These are phyloP conservation scores for Trypanosoma cruzi DNA, from an alignment of 208 protist genomes.

Conservation along the genomic window DNA sequence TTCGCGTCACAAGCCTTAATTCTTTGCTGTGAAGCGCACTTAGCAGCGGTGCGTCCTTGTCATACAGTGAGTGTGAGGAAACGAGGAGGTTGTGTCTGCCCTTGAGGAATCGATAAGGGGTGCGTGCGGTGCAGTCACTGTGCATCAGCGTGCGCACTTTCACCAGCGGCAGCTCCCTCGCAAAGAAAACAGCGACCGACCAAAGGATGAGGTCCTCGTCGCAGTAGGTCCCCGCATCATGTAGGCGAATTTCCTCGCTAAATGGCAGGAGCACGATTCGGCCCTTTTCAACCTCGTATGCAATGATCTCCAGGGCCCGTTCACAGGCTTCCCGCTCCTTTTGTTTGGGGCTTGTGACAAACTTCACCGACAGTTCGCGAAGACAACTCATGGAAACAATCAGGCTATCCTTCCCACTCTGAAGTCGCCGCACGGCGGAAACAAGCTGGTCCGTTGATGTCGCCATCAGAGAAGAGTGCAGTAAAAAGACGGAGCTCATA, in stretches of 20 bases:
- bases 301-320: conserved; percentile 67
- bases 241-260: conserved; percentile 76
- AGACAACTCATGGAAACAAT: conserved; percentile 70
- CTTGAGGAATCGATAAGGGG: conserved; percentile 72
- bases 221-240: conserved; percentile 83
- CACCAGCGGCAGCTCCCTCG: conserved; percentile 76
- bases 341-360: conserved; percentile 32
- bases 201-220: conserved; percentile 91
- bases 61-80: conserved; percentile 50
- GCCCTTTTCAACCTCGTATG: conserved; percentile 72
- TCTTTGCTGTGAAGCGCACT: conserved; percentile 64
- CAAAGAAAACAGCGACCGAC: conserved; percentile 79
- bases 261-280: conserved; percentile 61
- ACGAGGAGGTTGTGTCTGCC: conserved; percentile 54
- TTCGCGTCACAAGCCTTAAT: conserved; percentile 63
- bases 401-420: conserved; percentile 77
- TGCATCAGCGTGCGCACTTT: conserved; percentile 80
- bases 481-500: conserved; percentile 75
- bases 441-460: conserved; percentile 52
- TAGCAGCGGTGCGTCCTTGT: conserved; percentile 58
- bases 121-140: conserved; percentile 38
- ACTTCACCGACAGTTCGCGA: conserved; percentile 40
- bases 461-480: conserved; percentile 70
- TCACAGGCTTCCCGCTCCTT: conserved; percentile 33
- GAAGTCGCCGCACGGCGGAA: conserved; percentile 54